These are phyloP conservation scores for Candida oleophila DNA, from an alignment of 805 yeast genomes.

Conservation along the genomic window DNA sequence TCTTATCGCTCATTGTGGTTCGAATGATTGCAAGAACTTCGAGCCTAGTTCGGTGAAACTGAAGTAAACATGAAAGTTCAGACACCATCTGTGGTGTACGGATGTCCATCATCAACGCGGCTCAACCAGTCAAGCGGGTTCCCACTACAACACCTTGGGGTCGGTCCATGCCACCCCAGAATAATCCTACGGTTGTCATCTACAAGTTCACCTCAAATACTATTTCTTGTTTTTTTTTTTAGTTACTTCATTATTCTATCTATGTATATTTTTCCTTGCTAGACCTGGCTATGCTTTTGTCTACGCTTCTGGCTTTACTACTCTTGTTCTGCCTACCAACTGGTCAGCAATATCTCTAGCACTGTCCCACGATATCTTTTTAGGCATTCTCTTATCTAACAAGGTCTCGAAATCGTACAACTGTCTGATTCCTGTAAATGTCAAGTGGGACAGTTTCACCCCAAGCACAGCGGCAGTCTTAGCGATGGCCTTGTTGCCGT, in stretches of 20 bases:
- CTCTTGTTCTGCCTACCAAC: conserved; percentile 65
- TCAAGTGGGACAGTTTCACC: conserved; percentile 71
- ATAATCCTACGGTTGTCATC: too few species aligned
- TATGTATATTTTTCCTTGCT: neutral
- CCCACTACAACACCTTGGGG: too few species aligned
- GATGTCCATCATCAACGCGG: too few species aligned
- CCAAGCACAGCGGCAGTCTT: conserved; percentile 82
- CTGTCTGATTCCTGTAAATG: conserved; percentile 68
- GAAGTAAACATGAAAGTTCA: too few species aligned
- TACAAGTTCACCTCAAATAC: too few species aligned
- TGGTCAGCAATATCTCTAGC: conserved; percentile 79
- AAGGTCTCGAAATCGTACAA: conserved; percentile 89
- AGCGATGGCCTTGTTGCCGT: conserved; percentile 29
- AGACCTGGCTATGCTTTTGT: neutral
- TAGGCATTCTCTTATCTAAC: conserved; percentile 79
- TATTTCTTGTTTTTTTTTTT: too few species aligned
- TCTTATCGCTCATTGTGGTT: too few species aligned
- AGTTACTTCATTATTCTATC: neutral
- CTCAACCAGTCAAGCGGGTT: too few species aligned
- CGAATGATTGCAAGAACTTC: too few species aligned
- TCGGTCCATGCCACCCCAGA: too few species aligned
- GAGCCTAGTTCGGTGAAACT: too few species aligned
- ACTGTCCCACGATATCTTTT: conserved; percentile 77
- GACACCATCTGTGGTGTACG: neutral
- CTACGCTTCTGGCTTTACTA: neutral